Evolutionary conservation across 257 asterid genomes (phyloP).

Genomic region (Solanum pennellii): DNA sequence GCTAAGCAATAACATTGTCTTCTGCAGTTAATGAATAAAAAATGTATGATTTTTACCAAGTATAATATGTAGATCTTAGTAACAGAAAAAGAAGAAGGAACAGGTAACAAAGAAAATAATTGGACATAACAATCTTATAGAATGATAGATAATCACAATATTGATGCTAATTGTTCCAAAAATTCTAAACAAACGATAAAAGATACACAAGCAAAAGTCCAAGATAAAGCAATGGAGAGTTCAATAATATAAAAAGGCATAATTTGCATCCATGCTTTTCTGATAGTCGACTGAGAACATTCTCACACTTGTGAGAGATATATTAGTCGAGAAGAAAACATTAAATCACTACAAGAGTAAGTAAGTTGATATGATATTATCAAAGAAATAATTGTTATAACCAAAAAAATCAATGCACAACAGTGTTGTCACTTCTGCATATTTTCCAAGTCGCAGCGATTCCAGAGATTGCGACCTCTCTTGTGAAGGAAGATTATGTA

Average conservation of each 20-base stretch:
- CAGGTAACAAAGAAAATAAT: neutral
- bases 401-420: neutral
- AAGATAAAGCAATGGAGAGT: no score
- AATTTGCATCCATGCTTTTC: no score
- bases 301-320: neutral
- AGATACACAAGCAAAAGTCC: no score
- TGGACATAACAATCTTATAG: no score
- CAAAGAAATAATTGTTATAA: neutral
- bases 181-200: no score
- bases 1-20: conserved; percentile 89
- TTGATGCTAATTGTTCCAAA: no score
- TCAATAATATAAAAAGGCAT: no score
- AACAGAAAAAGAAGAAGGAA: neutral
- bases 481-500: conserved; percentile 55
- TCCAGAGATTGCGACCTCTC: conserved; percentile 16
- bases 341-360: conserved; percentile 53
- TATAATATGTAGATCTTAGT: neutral
- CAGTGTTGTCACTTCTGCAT: conserved; percentile 53
- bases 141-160: no score
- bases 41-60: conserved; percentile 14
- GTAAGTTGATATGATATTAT: conserved; percentile 1
- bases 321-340: conserved; percentile 29
- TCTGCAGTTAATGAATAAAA: conserved; percentile 21
- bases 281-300: no score
- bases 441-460: conserved; percentile 66